Percentiles rank a stretch among this genome's conserved stretches.
Conservation (phyloP, 164 flowering plant species). For the Magnolia sinica region DNA sequence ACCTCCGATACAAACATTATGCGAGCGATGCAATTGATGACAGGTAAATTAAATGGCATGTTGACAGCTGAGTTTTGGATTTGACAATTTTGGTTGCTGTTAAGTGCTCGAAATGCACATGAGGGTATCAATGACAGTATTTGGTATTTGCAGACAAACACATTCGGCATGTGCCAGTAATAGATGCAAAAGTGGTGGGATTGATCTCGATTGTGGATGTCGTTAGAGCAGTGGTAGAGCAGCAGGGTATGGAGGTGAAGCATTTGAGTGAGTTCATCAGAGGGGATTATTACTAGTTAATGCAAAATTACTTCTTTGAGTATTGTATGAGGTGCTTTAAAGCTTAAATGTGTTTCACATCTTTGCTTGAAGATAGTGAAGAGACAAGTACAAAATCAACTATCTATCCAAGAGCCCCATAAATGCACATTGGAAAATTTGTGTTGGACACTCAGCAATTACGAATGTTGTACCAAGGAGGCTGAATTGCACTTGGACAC, state of each 20-base stretch:
- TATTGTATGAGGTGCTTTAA: background rate
- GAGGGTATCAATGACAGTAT: background rate
- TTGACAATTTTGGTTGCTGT: background rate
- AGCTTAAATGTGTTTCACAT: background rate
- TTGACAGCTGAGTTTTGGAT: background rate
- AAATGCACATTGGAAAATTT: background rate
- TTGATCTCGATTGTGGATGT: slow-evolving; percentile 91
- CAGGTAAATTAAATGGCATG: slow-evolving; percentile 37
- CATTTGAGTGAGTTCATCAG: slow-evolving; percentile 62
- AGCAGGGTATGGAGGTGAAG: slow-evolving; percentile 65
- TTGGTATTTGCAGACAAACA: slow-evolving; percentile 53
- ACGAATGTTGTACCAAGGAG: background rate
- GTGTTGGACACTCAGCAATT: background rate
- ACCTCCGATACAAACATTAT: slow-evolving; percentile 71
- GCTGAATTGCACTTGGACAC: too few relatives aligned
- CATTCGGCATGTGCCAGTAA: slow-evolving; percentile 78
- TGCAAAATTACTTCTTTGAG: background rate
- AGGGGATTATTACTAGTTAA: slow-evolving; percentile 66
- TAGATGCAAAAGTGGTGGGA: slow-evolving; percentile 75
- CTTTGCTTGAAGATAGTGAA: background rate
- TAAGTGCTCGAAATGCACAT: background rate
- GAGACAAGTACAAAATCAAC: background rate
- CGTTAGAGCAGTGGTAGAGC: slow-evolving; percentile 70
- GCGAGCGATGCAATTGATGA: slow-evolving; percentile 87
- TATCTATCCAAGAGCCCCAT: background rate